Base-by-base conservation (phyloP, 495 filamentous ascomycete species). In the Penicillium diatomitis region DNA sequence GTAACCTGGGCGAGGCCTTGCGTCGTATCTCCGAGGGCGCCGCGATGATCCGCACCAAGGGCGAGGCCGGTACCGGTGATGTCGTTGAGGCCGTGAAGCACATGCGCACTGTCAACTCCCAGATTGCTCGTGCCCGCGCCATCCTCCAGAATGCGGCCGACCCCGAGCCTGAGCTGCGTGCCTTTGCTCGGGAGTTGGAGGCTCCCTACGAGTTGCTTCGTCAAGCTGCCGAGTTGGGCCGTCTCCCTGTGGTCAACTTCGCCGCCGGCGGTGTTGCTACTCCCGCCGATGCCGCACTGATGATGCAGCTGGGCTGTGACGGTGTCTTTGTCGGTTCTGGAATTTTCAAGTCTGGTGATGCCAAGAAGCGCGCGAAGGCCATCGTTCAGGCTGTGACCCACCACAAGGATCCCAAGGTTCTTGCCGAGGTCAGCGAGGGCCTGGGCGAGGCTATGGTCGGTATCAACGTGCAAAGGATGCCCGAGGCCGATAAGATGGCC, bases 281-380 rank as follows among this genome's bases (percentile, higher is more conserved):
- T 8, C 92, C 92, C 1, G 92, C 92, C 3, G 92, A 98, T 73
- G 92, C 92, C 9, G 92, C 92, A 32, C 75, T 98, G 36, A 98
- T 98, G 92, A 98, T 98, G 92, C 90, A 96, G 71, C 71, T 98
- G 47, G 92, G 92, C 50, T 98, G 92, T 63, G 92, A 98, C 62
- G 92, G 92, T 47, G 92, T 98, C 32, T 98, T 98, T 61, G 92
- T 98, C 40, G 92, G 92, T 32, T 87, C 82, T 40, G 92, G 92
- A 36, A 97, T 98, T 67, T 98, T 98, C 77, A 98, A 98, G 81
- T 83, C 78, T 8, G 94, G 90, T 8, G 82, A 97, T 69, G 85
- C 92, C 27, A 76, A 80, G 41, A 84, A 88, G 77, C 77, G 92
- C 56, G 92, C 92, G 6, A 83, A 81, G 66, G 92, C 92, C 33